These are phyloP conservation scores for Trichomonas tenax DNA, from an alignment of 208 protist genomes.

Conservation along the genomic window DNA sequence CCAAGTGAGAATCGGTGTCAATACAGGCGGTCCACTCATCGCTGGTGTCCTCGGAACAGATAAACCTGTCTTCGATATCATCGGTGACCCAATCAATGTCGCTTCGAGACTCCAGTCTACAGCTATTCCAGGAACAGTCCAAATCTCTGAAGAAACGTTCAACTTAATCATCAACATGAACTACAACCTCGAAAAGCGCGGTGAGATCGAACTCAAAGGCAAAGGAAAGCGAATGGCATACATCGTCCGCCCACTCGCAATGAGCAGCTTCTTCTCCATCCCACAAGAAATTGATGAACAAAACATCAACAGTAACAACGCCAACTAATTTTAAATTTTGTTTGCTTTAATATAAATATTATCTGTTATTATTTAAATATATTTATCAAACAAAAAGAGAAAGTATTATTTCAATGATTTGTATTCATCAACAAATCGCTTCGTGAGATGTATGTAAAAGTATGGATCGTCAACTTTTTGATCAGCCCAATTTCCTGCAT, in stretches of 20 bases:
- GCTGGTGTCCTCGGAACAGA: not conserved
- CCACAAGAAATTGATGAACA: too few relatives aligned
- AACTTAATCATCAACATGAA: not conserved
- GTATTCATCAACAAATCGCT: not conserved
- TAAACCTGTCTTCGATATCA: not conserved
- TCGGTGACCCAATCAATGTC: not conserved
- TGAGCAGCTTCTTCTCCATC: not conserved
- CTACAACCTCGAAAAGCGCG: not conserved
- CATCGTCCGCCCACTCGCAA: not conserved
- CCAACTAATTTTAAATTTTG: too few relatives aligned
- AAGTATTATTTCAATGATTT: not conserved
- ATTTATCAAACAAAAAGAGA: not conserved
- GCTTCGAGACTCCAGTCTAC: not conserved
- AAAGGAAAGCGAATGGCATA: not conserved
- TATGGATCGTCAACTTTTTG: not conserved
- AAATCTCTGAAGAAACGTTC: not conserved
- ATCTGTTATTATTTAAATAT: not conserved
- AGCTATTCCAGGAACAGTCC: not conserved
- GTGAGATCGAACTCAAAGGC: not conserved
- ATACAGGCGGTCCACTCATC: not conserved
- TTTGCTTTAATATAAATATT: too few relatives aligned
- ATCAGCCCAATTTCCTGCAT: not conserved
- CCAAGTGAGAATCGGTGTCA: not conserved
- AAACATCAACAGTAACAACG: too few relatives aligned
- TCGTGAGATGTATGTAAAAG: not conserved